Conservation (phyloP, 371 early-diverging fungal species). For the Umbelopsis sp. region DNA sequence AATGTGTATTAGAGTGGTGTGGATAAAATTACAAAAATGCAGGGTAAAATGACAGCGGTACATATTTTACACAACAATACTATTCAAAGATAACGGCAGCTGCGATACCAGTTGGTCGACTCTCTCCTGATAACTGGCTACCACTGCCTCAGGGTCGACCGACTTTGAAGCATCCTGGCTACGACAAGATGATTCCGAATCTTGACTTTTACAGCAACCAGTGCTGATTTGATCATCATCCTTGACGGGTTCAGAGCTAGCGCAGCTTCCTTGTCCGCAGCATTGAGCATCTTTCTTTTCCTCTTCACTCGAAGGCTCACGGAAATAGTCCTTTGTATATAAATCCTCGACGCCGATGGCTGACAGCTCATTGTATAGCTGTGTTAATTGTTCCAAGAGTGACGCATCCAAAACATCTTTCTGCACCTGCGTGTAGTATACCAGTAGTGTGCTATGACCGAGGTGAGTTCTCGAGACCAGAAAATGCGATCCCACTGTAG, state of each 20-base stretch:
- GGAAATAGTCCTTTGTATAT: constrained; percentile 6
- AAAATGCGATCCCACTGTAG: too few relatives aligned
- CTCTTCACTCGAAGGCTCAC: neutral
- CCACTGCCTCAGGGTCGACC: neutral
- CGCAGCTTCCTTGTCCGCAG: constrained; percentile 1
- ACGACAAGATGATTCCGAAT: neutral
- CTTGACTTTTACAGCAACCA: neutral
- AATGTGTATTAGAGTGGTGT: too few relatives aligned
- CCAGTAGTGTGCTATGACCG: neutral
- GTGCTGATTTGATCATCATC: neutral
- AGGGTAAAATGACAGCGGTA: neutral
- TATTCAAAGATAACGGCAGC: neutral
- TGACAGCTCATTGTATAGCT: neutral
- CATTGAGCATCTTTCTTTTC: neutral
- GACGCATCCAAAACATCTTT: neutral
- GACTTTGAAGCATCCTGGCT: neutral
- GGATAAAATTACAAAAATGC: neutral
- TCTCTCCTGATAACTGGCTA: constrained; percentile 4
- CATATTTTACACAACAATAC: too few relatives aligned
- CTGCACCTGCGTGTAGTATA: constrained; percentile 9
- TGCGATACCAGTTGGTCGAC: neutral
- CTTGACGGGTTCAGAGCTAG: neutral
- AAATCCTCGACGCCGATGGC: neutral
- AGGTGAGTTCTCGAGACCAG: neutral
- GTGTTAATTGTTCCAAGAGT: neutral